Conservation (phyloP, 306 rosid genomes). For the Begonia loranthoides region DNA sequence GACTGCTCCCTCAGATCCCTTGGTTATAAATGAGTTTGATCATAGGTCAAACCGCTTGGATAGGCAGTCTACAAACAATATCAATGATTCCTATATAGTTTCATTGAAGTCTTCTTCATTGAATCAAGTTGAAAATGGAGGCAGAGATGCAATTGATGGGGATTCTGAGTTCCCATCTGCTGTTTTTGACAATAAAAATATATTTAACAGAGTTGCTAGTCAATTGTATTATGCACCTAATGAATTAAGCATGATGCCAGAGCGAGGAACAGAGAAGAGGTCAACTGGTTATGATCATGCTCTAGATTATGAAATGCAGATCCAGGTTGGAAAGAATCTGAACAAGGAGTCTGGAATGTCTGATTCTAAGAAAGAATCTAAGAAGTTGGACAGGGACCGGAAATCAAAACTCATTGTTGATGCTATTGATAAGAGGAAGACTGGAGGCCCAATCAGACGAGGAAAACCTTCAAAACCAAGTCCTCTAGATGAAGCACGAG, state of each 20-base stretch:
- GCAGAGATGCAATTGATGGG: constrained; percentile 61
- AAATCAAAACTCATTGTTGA: constrained; percentile 45
- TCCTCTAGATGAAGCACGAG: constrained; percentile 93
- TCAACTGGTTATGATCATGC: constrained; percentile 72
- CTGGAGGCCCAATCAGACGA: constrained; percentile 72
- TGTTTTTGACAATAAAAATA: constrained; percentile 17
- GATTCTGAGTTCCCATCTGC: constrained; percentile 57
- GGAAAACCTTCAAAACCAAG: constrained; percentile 70
- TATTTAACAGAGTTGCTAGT: constrained; percentile 18
- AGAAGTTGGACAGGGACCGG: constrained; percentile 45
- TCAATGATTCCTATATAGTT: constrained; percentile 76
- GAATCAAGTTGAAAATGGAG: constrained; percentile 35
- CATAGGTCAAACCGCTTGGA: constrained; percentile 28
- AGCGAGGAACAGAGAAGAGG: constrained; percentile 51
- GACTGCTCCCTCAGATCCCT: constrained; percentile 29
- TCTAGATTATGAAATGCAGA: constrained; percentile 78
- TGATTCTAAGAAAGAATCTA: constrained; percentile 38
- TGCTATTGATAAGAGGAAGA: constrained; percentile 41
- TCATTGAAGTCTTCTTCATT: constrained; percentile 40
- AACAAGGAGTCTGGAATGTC: constrained; percentile 6
- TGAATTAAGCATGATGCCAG: constrained; percentile 76
- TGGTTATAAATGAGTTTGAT: constrained; percentile 40
- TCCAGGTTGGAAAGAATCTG: constrained; percentile 17
- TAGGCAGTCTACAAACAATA: constrained; percentile 38
- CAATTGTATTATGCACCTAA: constrained; percentile 54